Evolutionary conservation across 164 flowering plant genomes (phyloP).

Genomic region (Vitis vinifera): DNA sequence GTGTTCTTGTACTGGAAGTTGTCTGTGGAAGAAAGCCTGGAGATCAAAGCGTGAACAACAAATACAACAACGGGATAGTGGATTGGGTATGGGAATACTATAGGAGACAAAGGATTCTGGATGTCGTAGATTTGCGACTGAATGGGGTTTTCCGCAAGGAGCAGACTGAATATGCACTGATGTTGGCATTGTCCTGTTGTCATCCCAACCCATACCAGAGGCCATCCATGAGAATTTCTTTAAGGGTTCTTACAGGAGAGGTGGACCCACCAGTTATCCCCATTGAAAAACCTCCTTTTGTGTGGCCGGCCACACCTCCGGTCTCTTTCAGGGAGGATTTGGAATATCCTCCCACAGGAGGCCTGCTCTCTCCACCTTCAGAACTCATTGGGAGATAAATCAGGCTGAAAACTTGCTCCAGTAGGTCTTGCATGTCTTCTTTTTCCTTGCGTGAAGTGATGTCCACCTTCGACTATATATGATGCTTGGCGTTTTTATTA

Average conservation of each 20-base stretch:
- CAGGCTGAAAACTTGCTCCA: neutral
- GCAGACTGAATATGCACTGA: slow-evolving; percentile 27
- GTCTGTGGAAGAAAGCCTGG: slow-evolving; percentile 42
- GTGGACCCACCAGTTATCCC: slow-evolving; percentile 40
- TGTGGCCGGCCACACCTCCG: slow-evolving; percentile 47
- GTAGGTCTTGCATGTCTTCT: too few species aligned
- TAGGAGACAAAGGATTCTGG: slow-evolving; percentile 19
- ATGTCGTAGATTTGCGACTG: slow-evolving; percentile 35
- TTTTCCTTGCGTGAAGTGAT: too few species aligned
- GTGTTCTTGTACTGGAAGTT: slow-evolving; percentile 40
- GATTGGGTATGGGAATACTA: slow-evolving; percentile 45
- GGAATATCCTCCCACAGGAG: neutral
- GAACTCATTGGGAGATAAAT: slow-evolving; percentile 39
- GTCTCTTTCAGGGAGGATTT: slow-evolving; percentile 12
- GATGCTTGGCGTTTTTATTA: too few species aligned
- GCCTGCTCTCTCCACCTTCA: slow-evolving; percentile 17
- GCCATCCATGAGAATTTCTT: slow-evolving; percentile 43
- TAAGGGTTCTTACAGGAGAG: slow-evolving; percentile 53
- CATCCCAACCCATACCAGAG: slow-evolving; percentile 56
- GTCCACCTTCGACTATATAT: too few species aligned
- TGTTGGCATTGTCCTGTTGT: slow-evolving; percentile 54
- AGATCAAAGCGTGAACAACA: slow-evolving; percentile 2
- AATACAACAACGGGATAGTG: slow-evolving; percentile 25
- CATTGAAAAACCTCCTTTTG: slow-evolving; percentile 38
- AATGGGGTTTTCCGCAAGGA: slow-evolving; percentile 18